Evolutionary conservation across 2,329 filamentous ascomycete genomes (phyloP).

Genomic region (Talaromyces verruculosus): DNA sequence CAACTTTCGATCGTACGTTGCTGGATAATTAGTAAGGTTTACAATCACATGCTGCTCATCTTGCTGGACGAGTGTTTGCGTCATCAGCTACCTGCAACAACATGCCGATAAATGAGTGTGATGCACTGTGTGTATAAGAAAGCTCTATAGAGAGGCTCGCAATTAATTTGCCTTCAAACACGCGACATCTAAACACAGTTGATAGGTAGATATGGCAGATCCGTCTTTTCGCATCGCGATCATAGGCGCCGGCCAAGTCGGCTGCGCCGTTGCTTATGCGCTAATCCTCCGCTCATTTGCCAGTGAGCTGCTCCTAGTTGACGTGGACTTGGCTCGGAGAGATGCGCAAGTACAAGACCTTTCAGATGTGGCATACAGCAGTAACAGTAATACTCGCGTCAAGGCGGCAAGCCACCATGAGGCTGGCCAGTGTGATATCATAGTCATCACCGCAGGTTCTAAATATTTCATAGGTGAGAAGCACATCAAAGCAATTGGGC

Average conservation of each 20-base stretch:
- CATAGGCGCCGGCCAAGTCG: not conserved
- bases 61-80: not conserved
- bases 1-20: not conserved
- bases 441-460: slow-evolving; percentile 57
- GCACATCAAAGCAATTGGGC: not conserved
- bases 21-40: not conserved
- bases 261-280: slow-evolving; percentile 51
- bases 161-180: not conserved
- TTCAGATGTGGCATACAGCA: slow-evolving; percentile 42
- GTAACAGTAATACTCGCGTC: slow-evolving; percentile 46
- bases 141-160: not conserved
- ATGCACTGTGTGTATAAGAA: not conserved
- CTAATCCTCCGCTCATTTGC: slow-evolving; percentile 54
- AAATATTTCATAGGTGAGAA: slow-evolving; percentile 46
- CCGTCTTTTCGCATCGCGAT: not conserved
- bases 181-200: not conserved
- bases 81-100: not conserved
- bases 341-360: slow-evolving; percentile 48
- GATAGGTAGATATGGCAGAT: not conserved
- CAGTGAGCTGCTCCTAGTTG: slow-evolving; percentile 55
- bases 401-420: slow-evolving; percentile 49
- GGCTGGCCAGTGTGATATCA: slow-evolving; percentile 55
- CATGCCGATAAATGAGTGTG: not conserved
- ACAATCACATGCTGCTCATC: not conserved
- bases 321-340: slow-evolving; percentile 28